Evolutionary conservation across 768 basidiomycete species (phyloP).

Genomic region (Filobasidium floriforme): DNA sequence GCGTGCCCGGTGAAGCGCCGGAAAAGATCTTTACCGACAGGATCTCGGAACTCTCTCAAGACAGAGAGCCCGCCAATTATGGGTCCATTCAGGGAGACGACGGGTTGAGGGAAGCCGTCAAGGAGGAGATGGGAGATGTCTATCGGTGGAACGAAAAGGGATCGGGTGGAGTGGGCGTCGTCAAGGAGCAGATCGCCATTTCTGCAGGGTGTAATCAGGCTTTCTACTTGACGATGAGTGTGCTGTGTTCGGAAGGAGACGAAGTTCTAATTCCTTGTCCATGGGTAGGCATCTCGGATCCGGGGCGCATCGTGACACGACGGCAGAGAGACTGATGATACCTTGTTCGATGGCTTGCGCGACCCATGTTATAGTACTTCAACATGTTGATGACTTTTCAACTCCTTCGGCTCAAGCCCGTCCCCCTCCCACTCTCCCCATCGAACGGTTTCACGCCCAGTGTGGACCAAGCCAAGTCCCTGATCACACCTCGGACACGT

Average conservation of each 20-base stretch:
- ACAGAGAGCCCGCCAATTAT: constrained; percentile 52
- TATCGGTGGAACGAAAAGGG: constrained; percentile 47
- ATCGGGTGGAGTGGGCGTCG: constrained; percentile 47
- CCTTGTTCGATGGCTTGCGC: background rate
- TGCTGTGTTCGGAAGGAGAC: constrained; percentile 61
- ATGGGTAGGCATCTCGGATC: constrained; percentile 49
- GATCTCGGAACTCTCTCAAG: constrained; percentile 50
- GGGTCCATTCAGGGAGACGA: constrained; percentile 57
- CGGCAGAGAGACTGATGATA: constrained; percentile 68
- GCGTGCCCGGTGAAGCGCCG: constrained; percentile 64
- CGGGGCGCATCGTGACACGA: constrained; percentile 1
- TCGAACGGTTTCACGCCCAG: constrained; percentile 59
- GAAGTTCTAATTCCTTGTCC: constrained; percentile 67
- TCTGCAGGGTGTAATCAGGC: constrained; percentile 69
- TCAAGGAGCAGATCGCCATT: constrained; percentile 57
- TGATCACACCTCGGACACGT: constrained; percentile 57
- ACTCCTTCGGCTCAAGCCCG: constrained; percentile 56
- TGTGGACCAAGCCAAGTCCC: constrained; percentile 47
- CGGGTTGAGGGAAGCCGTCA: constrained; percentile 52
- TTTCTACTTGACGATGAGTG: constrained; percentile 58
- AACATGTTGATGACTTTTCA: constrained; percentile 56
- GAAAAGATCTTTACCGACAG: constrained; percentile 52
- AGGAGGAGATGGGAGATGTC: constrained; percentile 55
- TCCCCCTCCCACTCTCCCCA: constrained; percentile 54
- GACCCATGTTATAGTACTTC: constrained; percentile 46